A percentile compares a stretch with the other conserved stretches of the same genome.
Conservation (phyloP, 768 basidiomycete species). For the Gloeostereum incarnatum region DNA sequence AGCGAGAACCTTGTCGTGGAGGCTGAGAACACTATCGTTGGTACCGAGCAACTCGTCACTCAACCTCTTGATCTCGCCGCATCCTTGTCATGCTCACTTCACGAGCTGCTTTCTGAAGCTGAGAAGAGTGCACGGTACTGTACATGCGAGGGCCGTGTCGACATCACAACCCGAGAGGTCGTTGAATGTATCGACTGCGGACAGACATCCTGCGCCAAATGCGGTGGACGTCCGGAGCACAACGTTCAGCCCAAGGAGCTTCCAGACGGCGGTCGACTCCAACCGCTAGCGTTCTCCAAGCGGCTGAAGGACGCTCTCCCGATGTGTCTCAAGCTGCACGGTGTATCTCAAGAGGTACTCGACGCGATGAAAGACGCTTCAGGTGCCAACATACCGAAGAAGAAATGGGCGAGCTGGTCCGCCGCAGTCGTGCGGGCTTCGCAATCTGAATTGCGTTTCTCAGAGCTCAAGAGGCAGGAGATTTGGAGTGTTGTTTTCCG, state of each 20-base stretch:
- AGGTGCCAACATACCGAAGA: slow-evolving; percentile 33
- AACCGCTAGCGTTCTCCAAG: slow-evolving; percentile 67
- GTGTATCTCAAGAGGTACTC: slow-evolving; percentile 41
- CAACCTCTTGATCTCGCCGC: slow-evolving; percentile 63
- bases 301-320: slow-evolving; percentile 74
- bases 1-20: slow-evolving; percentile 8
- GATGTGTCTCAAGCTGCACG: slow-evolving; percentile 66
- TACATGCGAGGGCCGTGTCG: slow-evolving; percentile 82
- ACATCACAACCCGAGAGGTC: slow-evolving; percentile 59
- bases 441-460: slow-evolving; percentile 66
- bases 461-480: slow-evolving; percentile 80
- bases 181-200: slow-evolving; percentile 70
- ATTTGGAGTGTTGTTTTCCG: slow-evolving; percentile 80
- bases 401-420: slow-evolving; percentile 63
- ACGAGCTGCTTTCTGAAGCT: slow-evolving; percentile 54
- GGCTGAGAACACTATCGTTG: slow-evolving; percentile 49
- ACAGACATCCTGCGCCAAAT: slow-evolving; percentile 73
- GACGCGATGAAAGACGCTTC: slow-evolving; percentile 34
- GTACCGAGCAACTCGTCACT: slow-evolving; percentile 58
- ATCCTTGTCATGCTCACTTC: slow-evolving; percentile 34
- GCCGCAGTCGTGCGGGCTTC: slow-evolving; percentile 54
- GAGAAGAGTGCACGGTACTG: slow-evolving; percentile 72
- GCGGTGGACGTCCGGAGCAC: slow-evolving; percentile 89
- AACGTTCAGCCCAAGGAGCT: slow-evolving; percentile 52
- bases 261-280: slow-evolving; percentile 43